These are phyloP conservation scores for Areca catechu DNA, from an alignment of 176 grass and related monocot species.

Conservation along the genomic window DNA sequence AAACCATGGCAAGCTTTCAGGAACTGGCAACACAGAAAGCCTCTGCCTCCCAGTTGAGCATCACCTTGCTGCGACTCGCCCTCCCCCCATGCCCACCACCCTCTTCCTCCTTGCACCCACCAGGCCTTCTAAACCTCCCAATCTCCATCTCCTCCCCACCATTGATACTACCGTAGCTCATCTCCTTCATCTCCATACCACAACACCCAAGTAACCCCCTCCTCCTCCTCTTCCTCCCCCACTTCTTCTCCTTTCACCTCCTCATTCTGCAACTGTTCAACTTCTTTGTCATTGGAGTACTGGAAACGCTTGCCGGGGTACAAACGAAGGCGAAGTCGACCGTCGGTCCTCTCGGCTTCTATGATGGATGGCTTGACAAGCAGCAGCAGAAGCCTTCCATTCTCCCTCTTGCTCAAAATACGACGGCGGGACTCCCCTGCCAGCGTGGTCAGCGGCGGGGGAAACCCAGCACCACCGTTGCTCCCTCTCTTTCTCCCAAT, in stretches of 20 bases:
- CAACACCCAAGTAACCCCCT: neutral
- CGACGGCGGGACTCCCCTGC: conserved; percentile 22
- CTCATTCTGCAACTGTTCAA: conserved; percentile 10
- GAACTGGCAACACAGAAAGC: no score
- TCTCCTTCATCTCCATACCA: neutral
- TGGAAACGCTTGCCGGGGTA: neutral
- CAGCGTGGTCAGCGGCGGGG: conserved; percentile 49
- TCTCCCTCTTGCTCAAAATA: conserved; percentile 44
- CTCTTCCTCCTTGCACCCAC: conserved; percentile 27
- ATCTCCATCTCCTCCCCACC: conserved; percentile 1
- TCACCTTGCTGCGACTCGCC: no score
- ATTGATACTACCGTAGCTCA: no score
- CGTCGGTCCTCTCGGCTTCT: conserved; percentile 49
- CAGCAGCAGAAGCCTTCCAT: conserved; percentile 52
- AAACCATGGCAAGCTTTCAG: no score
- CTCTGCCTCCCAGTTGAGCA: no score
- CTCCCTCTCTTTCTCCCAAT: conserved; percentile 6
- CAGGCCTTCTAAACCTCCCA: conserved; percentile 24
- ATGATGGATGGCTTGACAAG: conserved; percentile 22
- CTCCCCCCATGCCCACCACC: neutral
- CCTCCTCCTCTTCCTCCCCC: neutral
- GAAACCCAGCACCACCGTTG: conserved; percentile 21
- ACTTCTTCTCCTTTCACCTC: neutral
- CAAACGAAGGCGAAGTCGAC: conserved; percentile 41
- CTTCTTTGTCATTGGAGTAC: conserved; percentile 1